A percentile compares a stretch with the other conserved stretches of the same genome.
Evolutionary conservation across 2,329 filamentous ascomycete genomes (phyloP).

Genomic region (Xylaria multiplex): DNA sequence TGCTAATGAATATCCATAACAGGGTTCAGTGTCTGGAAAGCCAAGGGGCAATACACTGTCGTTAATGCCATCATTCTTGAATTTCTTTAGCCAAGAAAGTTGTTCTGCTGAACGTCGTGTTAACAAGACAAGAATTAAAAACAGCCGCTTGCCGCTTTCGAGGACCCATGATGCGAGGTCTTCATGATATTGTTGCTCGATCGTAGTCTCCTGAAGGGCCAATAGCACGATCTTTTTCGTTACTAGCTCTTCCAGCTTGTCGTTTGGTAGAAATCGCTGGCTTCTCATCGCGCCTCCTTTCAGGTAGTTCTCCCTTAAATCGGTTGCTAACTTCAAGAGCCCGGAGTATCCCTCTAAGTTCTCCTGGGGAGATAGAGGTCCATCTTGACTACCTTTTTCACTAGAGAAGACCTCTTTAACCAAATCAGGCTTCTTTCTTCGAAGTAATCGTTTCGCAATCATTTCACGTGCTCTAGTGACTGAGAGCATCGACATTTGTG

Average conservation of each 20-base stretch:
- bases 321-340: constrained; percentile 5
- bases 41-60: constrained; percentile 24
- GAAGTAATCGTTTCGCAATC: background rate
- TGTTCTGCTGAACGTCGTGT: constrained; percentile 2
- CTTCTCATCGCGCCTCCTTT: background rate
- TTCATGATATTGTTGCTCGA: constrained; percentile 10
- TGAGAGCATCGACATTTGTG: background rate
- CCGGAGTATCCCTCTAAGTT: background rate
- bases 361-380: background rate
- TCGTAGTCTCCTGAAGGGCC: constrained; percentile 22
- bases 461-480: too few relatives aligned
- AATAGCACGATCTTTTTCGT: constrained; percentile 20
- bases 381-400: background rate
- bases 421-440: background rate
- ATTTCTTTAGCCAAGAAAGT: constrained; percentile 8
- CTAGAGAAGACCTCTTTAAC: background rate
- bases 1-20: constrained; percentile 15
- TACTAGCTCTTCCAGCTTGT: constrained; percentile 26
- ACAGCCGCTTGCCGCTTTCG: constrained; percentile 22
- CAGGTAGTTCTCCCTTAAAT: constrained; percentile 11
- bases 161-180: constrained; percentile 27
- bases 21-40: background rate
- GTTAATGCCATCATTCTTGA: constrained; percentile 18
- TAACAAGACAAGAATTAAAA: constrained; percentile 27
- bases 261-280: constrained; percentile 17